Conservation (phyloP, 1,139 yeast genomes). For the Scheffersomyces lignicola region DNA sequence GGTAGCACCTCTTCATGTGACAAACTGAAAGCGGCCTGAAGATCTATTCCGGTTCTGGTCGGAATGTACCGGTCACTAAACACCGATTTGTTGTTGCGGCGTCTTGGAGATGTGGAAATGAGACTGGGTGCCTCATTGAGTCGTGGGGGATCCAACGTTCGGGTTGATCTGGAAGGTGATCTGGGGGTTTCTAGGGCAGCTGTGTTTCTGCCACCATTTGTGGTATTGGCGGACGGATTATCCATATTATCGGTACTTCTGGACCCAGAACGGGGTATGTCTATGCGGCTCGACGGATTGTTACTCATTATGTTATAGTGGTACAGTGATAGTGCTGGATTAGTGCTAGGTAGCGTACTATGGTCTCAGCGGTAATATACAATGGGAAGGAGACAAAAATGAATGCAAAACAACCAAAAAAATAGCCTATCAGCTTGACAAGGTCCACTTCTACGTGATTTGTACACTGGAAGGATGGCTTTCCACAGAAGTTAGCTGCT, state of each 20-base stretch:
- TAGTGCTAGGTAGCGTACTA: no score
- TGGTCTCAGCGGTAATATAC: no score
- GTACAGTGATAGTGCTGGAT: no score
- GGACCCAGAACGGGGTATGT: no score
- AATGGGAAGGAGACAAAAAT: no score
- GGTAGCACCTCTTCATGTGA: constrained; percentile 48
- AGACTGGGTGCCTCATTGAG: constrained; percentile 23
- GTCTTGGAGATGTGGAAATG: constrained; percentile 37
- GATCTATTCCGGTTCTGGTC: constrained; percentile 76
- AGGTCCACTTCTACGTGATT: no score
- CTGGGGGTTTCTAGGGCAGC: constrained; percentile 34
- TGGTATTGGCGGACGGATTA: neutral
- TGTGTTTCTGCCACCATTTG: constrained; percentile 5
- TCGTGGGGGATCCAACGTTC: constrained; percentile 34
- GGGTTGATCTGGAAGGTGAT: constrained; percentile 43
- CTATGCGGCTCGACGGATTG: no score
- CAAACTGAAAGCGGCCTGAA: constrained; percentile 83
- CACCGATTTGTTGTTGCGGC: constrained; percentile 40
- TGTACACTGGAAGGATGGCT: no score
- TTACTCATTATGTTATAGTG: no score
- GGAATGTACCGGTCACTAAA: constrained; percentile 90
- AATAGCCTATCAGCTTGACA: no score
- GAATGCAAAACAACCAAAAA: no score
- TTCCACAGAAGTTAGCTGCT: no score
- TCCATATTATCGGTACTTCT: neutral